These are phyloP conservation scores for Cavenderia fasciculata DNA, from an alignment of 78 protist species.

Conservation along the genomic window DNA sequence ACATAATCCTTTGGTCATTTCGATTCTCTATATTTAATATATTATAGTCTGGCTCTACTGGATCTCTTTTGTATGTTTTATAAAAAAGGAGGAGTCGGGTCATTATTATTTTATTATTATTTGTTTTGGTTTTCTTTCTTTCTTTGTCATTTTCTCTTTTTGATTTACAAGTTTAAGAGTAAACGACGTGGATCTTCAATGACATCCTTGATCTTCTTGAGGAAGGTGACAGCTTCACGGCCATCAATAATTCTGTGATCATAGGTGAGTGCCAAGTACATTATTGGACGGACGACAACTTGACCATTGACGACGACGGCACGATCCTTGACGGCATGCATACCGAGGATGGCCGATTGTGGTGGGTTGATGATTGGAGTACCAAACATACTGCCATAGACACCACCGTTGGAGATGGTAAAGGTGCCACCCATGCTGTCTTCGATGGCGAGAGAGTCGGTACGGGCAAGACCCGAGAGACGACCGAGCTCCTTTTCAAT, in stretches of 20 bases:
- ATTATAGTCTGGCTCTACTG: too few relatives aligned
- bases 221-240: slow-evolving; percentile 94
- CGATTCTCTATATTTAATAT: too few relatives aligned
- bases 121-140: not conserved
- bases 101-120: not conserved
- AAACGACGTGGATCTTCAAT: slow-evolving; percentile 90
- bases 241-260: slow-evolving; percentile 99
- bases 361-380: slow-evolving; percentile 98
- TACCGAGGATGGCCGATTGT: slow-evolving; percentile 96
- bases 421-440: slow-evolving; percentile 99
- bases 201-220: slow-evolving; percentile 85
- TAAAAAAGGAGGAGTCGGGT: too few relatives aligned
- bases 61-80: too few relatives aligned
- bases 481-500: slow-evolving; percentile 91
- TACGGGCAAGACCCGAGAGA: slow-evolving; percentile 86
- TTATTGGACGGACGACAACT: slow-evolving; percentile 95
- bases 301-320: slow-evolving; percentile 91
- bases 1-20: too few relatives aligned
- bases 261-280: slow-evolving; percentile 97
- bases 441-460: slow-evolving; percentile 88
- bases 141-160: not conserved
- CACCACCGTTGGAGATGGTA: slow-evolving; percentile 99
- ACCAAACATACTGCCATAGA: slow-evolving; percentile 95
- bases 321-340: slow-evolving; percentile 92
- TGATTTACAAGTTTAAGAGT: slow-evolving; percentile 80